A percentile compares a stretch with the other conserved stretches of the same genome.
These are phyloP conservation scores for Pachysolen tannophilus DNA, from an alignment of 805 yeast species.

Conservation along the genomic window DNA sequence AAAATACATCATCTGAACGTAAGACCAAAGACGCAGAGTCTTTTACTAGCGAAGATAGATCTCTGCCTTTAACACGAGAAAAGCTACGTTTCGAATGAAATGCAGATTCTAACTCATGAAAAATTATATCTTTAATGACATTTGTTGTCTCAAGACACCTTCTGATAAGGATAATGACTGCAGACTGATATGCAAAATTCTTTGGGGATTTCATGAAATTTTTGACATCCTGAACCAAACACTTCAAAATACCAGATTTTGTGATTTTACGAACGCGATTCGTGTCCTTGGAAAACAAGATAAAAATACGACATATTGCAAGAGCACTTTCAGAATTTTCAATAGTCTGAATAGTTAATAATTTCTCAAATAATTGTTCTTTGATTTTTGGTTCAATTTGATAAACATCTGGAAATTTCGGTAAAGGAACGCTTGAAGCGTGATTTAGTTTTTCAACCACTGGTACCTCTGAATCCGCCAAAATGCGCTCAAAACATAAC, in stretches of 20 bases:
- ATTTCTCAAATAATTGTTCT: conserved; percentile 30
- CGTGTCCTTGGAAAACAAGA: conserved; percentile 43
- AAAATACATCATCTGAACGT: conserved; percentile 22
- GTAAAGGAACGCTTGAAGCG: conserved; percentile 10
- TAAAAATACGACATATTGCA: conserved; percentile 45
- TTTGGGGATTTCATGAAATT: conserved; percentile 26
- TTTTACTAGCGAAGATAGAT: conserved; percentile 35
- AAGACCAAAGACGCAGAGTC: conserved; percentile 42
- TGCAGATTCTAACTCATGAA: conserved; percentile 32
- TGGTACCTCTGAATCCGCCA: conserved; percentile 47
- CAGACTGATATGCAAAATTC: conserved; percentile 30
- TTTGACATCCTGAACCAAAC: conserved; percentile 36
- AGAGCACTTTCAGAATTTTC: conserved; percentile 39
- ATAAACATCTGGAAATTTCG: conserved; percentile 14
- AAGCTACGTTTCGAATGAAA: conserved; percentile 4
- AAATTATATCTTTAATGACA: conserved; percentile 39
- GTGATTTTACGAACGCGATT: conserved; percentile 31
- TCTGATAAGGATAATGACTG: conserved; percentile 50
- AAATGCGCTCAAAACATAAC: conserved; percentile 43
- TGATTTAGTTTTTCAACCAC: conserved; percentile 22
- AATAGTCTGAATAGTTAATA: conserved; percentile 34
- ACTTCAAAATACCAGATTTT: conserved; percentile 36
- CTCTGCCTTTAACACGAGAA: conserved; percentile 24
- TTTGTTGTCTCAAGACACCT: conserved; percentile 60
- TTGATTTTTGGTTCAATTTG: conserved; percentile 15